Evolutionary conservation across 2,329 filamentous ascomycete genomes (phyloP).

Genomic region (Falciphora oryzae): DNA sequence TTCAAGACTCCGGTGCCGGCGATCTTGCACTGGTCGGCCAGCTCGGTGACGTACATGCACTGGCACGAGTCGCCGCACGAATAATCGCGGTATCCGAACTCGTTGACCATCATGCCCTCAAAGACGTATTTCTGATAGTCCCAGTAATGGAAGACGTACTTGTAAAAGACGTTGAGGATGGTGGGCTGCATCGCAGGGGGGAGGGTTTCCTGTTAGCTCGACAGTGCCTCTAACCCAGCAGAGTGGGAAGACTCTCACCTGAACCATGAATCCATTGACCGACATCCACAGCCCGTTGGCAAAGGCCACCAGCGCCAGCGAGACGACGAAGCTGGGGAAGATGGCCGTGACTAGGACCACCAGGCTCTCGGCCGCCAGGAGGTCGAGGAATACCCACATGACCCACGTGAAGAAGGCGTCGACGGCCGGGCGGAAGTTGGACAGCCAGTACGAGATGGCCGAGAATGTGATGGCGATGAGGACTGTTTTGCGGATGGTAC

Average conservation of each 20-base stretch:
- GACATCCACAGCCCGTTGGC: slow-evolving; percentile 89
- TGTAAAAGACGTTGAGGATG: slow-evolving; percentile 76
- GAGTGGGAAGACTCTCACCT: not conserved
- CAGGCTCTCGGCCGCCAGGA: slow-evolving; percentile 74
- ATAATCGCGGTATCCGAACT: slow-evolving; percentile 64
- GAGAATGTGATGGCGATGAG: slow-evolving; percentile 72
- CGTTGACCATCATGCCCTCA: slow-evolving; percentile 89
- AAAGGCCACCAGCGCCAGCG: slow-evolving; percentile 74
- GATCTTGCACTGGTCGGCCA: slow-evolving; percentile 62
- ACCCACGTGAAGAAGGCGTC: slow-evolving; percentile 70
- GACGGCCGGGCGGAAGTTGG: slow-evolving; percentile 63
- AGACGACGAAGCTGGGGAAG: slow-evolving; percentile 73
- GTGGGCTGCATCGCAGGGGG: slow-evolving; percentile 60
- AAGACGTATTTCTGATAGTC: slow-evolving; percentile 86
- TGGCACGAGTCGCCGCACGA: slow-evolving; percentile 49
- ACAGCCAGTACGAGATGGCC: slow-evolving; percentile 71
- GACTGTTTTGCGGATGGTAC: slow-evolving; percentile 35
- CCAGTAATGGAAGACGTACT: slow-evolving; percentile 83
- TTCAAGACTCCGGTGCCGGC: slow-evolving; percentile 64
- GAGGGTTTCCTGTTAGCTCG: not conserved
- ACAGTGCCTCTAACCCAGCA: not conserved
- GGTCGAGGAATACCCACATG: slow-evolving; percentile 80
- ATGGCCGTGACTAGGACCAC: slow-evolving; percentile 70
- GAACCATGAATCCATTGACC: slow-evolving; percentile 67
- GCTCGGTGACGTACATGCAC: slow-evolving; percentile 65